These are phyloP conservation scores for Micractinium sp. DNA, from an alignment of 139 green algal species.

Conservation along the genomic window DNA sequence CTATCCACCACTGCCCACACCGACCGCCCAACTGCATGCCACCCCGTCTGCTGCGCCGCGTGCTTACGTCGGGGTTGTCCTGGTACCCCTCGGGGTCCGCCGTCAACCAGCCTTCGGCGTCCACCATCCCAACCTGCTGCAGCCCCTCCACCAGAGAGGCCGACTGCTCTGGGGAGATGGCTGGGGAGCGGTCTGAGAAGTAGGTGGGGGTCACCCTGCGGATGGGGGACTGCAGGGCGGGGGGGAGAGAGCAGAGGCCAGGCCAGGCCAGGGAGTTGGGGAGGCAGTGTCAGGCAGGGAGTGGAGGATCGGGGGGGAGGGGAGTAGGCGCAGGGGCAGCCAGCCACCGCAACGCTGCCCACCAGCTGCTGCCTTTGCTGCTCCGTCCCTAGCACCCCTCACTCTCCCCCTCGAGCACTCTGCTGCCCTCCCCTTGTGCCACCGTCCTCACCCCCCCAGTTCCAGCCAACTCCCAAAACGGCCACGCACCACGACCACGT, in stretches of 20 bases:
- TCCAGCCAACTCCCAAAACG: no score
- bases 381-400: not conserved
- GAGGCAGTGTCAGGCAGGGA: not conserved
- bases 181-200: constrained; percentile 17
- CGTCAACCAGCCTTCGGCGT: not conserved
- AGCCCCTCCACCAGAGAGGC: not conserved
- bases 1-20: no score
- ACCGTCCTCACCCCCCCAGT: no score
- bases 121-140: constrained; percentile 8
- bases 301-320: not conserved
- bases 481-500: not conserved
- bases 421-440: not conserved
- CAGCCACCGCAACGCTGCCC: no score
- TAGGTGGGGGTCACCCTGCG: not conserved
- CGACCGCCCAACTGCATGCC: no score
- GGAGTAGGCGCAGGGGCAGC: not conserved
- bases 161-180: not conserved
- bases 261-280: not conserved
- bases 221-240: not conserved
- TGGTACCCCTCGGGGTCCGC: no score
- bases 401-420: no score
- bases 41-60: no score
- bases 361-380: no score
- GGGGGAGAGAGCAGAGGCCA: not conserved
- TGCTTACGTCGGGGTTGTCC: no score